Base-by-base conservation (phyloP, 176 grass and related monocot genomes). In the Pharus latifolius region DNA sequence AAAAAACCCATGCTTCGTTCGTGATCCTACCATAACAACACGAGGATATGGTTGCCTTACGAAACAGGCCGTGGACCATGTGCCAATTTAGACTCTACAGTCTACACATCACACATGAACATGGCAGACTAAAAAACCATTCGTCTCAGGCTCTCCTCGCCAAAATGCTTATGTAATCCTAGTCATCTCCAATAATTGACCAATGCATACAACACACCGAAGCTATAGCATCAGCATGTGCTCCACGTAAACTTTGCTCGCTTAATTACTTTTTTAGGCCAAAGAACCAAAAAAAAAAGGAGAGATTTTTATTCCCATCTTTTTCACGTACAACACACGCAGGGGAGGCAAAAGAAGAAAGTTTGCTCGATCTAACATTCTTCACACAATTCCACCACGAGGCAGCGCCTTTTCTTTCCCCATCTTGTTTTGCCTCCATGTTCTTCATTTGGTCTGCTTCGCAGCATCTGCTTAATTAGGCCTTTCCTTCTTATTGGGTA, bases 301-400 rank as follows among this genome's bases (percentile, higher is more conserved):
- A 57, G 64, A 69, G 3, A 11, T 55, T 70, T 69, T 38, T 43
- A 12, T 69, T 34, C 76, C 53, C 10, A 15, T 42, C 49, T 34
- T 9, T 67, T 49, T 32, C 53, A 55, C 13, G 12, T 12, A 30
- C 60, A 56, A 10, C 37, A 5, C 61, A 18, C 61, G 41, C 9
- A 32, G 31, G 56, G 0, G 7, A 47, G 6, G 15, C 9, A 15
- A 16, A 24, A 6, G 48, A 10, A 11, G 23, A n/a, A n/a, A n/a
- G n/a, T n/a, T 33, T 43, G 53, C 73, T 47, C 44, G 70, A 76
- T 61, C 44, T 49, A 10, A 51, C 69, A 82, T 82, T 82, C 77
- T 3, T 13, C 56, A 5, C 67, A 12, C 49, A 40, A 69, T 69
- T 60, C 76, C 60, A 46, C 14, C 57, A 26, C 56, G 7, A 34